phyloP scores from a whole-genome alignment of 192 early-diverging fungal genomes.

The Linnemannia elongata region DNA sequence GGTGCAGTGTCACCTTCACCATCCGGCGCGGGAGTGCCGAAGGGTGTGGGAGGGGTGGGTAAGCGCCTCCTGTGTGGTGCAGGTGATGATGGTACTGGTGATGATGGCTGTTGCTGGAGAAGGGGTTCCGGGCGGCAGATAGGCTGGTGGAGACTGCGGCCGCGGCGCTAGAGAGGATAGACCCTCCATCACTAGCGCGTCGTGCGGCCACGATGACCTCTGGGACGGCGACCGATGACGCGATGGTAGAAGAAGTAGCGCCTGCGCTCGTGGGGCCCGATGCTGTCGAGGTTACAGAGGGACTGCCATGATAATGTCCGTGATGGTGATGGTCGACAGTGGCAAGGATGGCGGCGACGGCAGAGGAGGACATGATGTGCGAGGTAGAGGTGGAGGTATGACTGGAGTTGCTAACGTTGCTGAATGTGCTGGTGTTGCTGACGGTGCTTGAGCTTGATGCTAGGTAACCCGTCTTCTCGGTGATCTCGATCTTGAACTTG shows the following conservation, averaged over 20 bases:
- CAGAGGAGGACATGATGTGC: constrained; percentile 23
- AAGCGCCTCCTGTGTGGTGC: neutral
- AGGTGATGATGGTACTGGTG: constrained; percentile 3
- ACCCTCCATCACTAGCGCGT: constrained; percentile 53
- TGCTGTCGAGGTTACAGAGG: neutral
- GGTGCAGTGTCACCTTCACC: constrained; percentile 46
- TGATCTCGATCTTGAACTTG: constrained; percentile 53
- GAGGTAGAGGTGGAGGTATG: constrained; percentile 14
- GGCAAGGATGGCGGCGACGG: constrained; percentile 24
- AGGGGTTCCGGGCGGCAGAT: constrained; percentile 27
- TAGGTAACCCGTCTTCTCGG: constrained; percentile 25
- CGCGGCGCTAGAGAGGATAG: constrained; percentile 44
- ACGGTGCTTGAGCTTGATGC: constrained; percentile 11
- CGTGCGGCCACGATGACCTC: constrained; percentile 1
- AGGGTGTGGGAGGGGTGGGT: constrained; percentile 20
- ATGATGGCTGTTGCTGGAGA: neutral
- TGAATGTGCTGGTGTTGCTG: constrained; percentile 21
- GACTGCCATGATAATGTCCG: neutral
- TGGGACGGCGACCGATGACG: neutral
- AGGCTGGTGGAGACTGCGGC: constrained; percentile 38
- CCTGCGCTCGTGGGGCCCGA: neutral
- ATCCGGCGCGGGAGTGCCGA: constrained; percentile 6
- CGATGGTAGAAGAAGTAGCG: neutral
- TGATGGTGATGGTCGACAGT: constrained; percentile 19
- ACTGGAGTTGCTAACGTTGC: constrained; percentile 15